These are phyloP conservation scores for Trichoderma atrobrunneum DNA, from an alignment of 2,329 filamentous ascomycete genomes.

Conservation along the genomic window DNA sequence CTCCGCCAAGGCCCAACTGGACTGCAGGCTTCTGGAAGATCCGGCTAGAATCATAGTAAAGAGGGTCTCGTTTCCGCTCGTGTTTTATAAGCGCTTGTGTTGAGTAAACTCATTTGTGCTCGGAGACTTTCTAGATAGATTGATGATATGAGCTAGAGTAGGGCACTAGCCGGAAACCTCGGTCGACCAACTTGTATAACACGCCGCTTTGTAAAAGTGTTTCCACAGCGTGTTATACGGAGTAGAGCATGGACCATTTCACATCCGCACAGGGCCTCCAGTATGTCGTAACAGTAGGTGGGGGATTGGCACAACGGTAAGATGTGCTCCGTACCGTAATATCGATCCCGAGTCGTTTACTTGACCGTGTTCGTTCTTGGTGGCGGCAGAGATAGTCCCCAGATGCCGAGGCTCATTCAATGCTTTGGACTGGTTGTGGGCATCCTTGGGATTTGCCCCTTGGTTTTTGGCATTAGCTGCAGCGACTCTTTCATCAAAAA, in stretches of 20 bases:
- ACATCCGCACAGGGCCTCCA: not conserved
- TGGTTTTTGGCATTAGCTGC: not conserved
- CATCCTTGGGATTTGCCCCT: not conserved
- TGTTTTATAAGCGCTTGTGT: slow-evolving; percentile 11
- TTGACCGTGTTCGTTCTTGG: not conserved
- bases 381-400: not conserved
- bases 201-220: not conserved
- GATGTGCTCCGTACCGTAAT: not conserved
- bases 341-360: not conserved
- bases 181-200: not conserved
- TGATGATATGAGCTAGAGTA: not conserved
- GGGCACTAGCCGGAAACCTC: not conserved
- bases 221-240: not conserved
- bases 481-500: not conserved
- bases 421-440: not conserved
- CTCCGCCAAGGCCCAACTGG: not conserved
- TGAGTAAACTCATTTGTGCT: not conserved
- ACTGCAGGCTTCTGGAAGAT: slow-evolving; percentile 14
- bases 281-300: not conserved
- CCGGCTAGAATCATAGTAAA: not conserved
- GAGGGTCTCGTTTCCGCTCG: not conserved
- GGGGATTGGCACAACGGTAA: not conserved
- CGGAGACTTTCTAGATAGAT: slow-evolving; percentile 7
- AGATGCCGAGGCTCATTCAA: not conserved
- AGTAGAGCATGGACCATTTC: not conserved